These are phyloP conservation scores for Trichoderma sp. DNA, from an alignment of 2,329 filamentous ascomycete species.

Conservation along the genomic window DNA sequence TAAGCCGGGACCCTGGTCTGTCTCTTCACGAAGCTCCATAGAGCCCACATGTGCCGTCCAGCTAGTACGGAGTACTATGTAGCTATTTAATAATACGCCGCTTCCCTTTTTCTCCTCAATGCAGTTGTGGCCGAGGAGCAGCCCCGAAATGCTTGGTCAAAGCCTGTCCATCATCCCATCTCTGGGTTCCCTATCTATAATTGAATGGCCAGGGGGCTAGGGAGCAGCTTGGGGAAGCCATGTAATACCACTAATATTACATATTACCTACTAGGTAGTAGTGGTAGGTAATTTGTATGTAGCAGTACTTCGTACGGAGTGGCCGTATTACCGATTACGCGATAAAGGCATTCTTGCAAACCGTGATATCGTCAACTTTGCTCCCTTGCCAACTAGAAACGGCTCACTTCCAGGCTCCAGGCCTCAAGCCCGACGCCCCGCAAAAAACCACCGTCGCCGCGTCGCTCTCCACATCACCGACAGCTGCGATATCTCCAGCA, in stretches of 20 bases:
- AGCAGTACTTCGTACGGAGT: background rate
- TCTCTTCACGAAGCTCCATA: background rate
- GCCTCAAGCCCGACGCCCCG: conserved; percentile 47
- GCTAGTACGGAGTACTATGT: no score
- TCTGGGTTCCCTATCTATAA: background rate
- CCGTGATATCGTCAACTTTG: background rate
- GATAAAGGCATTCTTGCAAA: conserved; percentile 11
- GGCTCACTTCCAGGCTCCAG: conserved; percentile 32
- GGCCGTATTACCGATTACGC: conserved; percentile 13
- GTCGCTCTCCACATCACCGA: conserved; percentile 25
- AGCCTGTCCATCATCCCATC: background rate
- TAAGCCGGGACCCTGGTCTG: background rate
- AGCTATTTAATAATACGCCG: no score
- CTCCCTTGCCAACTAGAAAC: background rate
- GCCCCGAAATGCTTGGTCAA: background rate
- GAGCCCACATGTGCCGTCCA: conserved; percentile 3
- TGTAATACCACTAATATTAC: no score
- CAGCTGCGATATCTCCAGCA: conserved; percentile 48
- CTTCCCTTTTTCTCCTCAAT: background rate
- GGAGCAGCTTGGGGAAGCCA: background rate
- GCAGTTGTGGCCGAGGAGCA: background rate
- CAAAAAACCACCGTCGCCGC: conserved; percentile 36
- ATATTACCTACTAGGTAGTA: no score
- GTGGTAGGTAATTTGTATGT: no score
- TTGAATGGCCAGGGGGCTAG: background rate